Conservation (phyloP, 2,329 filamentous ascomycete genomes). For the Fusarium sacchari region DNA sequence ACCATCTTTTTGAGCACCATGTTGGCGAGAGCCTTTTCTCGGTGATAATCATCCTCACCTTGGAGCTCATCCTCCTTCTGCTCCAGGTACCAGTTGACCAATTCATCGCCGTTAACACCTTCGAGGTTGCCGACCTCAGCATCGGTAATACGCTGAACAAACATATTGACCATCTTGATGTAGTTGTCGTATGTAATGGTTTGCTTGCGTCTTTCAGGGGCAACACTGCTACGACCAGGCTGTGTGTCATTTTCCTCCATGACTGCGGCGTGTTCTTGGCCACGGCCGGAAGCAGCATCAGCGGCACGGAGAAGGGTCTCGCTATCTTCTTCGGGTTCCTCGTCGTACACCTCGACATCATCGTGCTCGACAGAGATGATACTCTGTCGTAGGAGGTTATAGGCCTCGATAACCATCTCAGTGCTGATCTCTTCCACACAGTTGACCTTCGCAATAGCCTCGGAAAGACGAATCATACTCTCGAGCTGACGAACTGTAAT, state of each 20-base stretch:
- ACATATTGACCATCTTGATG: constrained; percentile 85
- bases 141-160: constrained; percentile 84
- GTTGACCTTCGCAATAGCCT: constrained; percentile 98
- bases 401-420: constrained; percentile 90
- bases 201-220: constrained; percentile 67
- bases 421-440: constrained; percentile 90
- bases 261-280: constrained; percentile 58
- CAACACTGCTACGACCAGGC: constrained; percentile 52
- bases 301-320: constrained; percentile 56
- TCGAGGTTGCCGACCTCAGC: constrained; percentile 81
- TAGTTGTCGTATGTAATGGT: constrained; percentile 98
- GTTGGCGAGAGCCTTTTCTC: constrained; percentile 75
- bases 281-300: constrained; percentile 55
- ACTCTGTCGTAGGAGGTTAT: constrained; percentile 87
- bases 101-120: constrained; percentile 83
- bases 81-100: constrained; percentile 92
- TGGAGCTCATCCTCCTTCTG: constrained; percentile 86
- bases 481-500: constrained; percentile 98
- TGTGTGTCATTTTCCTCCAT: constrained; percentile 52
- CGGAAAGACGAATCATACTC: constrained; percentile 92
- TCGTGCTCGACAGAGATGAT: constrained; percentile 99
- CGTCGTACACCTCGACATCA: constrained; percentile 91
- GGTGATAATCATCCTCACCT: constrained; percentile 82
- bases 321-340: constrained; percentile 59
- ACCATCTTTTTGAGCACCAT: constrained; percentile 97